Evolutionary conservation across 495 filamentous ascomycete species (phyloP), one percentile per base, ranked within the genome.

Genomic region (Clohesyomyces aquaticus): DNA sequence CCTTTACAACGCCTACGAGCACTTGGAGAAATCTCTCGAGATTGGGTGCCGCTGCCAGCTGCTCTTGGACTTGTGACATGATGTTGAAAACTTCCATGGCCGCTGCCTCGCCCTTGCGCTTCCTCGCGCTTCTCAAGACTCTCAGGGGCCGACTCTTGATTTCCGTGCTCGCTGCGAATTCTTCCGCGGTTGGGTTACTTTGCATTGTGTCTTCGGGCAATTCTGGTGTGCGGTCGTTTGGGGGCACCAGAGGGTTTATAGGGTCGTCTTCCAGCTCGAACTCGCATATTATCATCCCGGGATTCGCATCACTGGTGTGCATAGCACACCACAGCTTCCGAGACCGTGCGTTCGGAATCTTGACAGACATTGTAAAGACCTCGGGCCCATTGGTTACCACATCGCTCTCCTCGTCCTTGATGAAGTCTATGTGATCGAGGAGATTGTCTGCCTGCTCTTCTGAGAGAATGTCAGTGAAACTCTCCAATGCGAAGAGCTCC

Each of bases 51-150:
- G 82, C 84, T 21, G 88, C 82, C 19, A 94, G 78, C 71, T 90
- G 88, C 64, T 91, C 89, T 71, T 93, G 87, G 51, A 90, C 90
- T 76, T 90, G 94, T 61, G 82, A 89, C 82, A 96, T 88, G 60
- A 96, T 90, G 72, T 92, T 93, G 72, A 96, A 96, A 6, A 95
- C 90, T 70, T 95, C 91, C 90, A 97, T 95, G 0, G 89, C 87
- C 35, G 91, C 90, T 19, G 91, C 89, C 68, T 96, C 92, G 14
- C 92, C 92, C 67, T 82, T 87, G 47, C 87, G 75, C 61, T 89
- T 87, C 6, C 91, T 82, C 0, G 91, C 88, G 73, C 84, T 89
- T n/a, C 91, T 83, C 18, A 96, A 77, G 3, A 93, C 82, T 11
- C 93, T 81, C 28, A 98, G 78, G 4, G 93, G 91, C 63, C 85